Evolutionary conservation across 164 flowering plant genomes (phyloP).

Genomic region (Paratinospora sagittata): DNA sequence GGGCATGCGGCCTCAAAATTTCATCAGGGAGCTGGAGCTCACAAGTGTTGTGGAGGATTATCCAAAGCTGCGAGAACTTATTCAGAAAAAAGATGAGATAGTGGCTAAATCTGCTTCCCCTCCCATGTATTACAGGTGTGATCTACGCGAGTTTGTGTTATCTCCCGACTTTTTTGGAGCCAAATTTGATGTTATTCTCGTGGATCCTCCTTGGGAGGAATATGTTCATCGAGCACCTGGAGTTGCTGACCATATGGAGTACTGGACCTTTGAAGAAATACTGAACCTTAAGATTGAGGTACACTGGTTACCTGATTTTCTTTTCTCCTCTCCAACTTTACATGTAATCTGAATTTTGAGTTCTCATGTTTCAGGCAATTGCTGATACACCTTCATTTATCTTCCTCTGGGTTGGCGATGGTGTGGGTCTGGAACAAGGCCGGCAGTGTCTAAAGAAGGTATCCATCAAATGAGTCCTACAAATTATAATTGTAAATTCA

Average conservation of each 20-base stretch:
- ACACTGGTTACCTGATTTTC: neutral
- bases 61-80: slow-evolving; percentile 95
- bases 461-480: slow-evolving; percentile 3
- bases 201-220: slow-evolving; percentile 99
- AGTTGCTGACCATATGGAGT: slow-evolving; percentile 88
- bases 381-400: slow-evolving; percentile 98
- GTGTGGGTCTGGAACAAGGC: slow-evolving; percentile 96
- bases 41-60: slow-evolving; percentile 95
- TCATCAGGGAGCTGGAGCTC: slow-evolving; percentile 90
- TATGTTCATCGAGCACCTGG: slow-evolving; percentile 99
- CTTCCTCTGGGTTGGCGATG: slow-evolving; percentile 99
- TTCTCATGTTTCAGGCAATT: slow-evolving; percentile 54
- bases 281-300: slow-evolving; percentile 96
- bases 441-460: slow-evolving; percentile 97
- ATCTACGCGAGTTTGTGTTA: slow-evolving; percentile 65
- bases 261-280: slow-evolving; percentile 97
- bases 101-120: slow-evolving; percentile 76
- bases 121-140: slow-evolving; percentile 91
- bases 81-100: slow-evolving; percentile 97
- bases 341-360: neutral
- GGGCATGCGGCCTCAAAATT: slow-evolving; percentile 96
- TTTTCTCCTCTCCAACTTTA: neutral
- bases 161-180: slow-evolving; percentile 87
- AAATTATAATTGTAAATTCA: neutral
- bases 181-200: slow-evolving; percentile 96